Percentiles rank a stretch among this genome's conserved stretches.
Evolutionary conservation across 2,329 filamentous ascomycete species (phyloP).

Genomic region (Ascochyta lentis): DNA sequence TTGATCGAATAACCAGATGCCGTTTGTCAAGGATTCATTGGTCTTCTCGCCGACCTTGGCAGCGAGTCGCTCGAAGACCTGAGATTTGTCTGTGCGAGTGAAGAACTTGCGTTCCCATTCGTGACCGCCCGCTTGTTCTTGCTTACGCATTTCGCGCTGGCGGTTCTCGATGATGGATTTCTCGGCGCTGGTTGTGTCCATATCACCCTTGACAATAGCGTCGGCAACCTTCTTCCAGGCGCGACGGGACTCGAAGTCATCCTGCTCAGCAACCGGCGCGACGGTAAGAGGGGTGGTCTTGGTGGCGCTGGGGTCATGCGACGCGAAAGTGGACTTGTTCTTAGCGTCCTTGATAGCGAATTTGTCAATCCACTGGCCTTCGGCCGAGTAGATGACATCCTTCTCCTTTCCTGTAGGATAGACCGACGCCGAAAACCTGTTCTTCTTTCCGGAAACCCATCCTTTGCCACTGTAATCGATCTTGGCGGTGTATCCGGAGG

Average conservation of each 20-base stretch:
- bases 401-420: slow-evolving; percentile 74
- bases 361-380: slow-evolving; percentile 87
- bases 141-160: slow-evolving; percentile 77
- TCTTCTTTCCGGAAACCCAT: slow-evolving; percentile 96
- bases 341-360: slow-evolving; percentile 78
- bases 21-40: slow-evolving; percentile 71
- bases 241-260: slow-evolving; percentile 83
- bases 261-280: slow-evolving; percentile 77
- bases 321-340: slow-evolving; percentile 52
- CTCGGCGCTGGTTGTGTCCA: slow-evolving; percentile 78
- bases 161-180: slow-evolving; percentile 91
- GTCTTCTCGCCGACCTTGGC: slow-evolving; percentile 54
- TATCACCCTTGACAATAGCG: slow-evolving; percentile 80
- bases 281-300: slow-evolving; percentile 72
- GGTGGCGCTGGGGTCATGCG: slow-evolving; percentile 55
- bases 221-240: slow-evolving; percentile 88
- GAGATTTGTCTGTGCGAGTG: slow-evolving; percentile 51
- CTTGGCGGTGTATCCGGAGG: slow-evolving; percentile 83
- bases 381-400: slow-evolving; percentile 77
- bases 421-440: slow-evolving; percentile 79
- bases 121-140: slow-evolving; percentile 75
- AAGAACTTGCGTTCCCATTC: slow-evolving; percentile 90
- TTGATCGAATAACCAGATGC: slow-evolving; percentile 72
- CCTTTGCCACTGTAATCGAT: slow-evolving; percentile 94
- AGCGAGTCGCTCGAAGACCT: slow-evolving; percentile 57